Evolutionary conservation across 345 rosid genomes (phyloP).

Genomic region (Boechera stricta): DNA sequence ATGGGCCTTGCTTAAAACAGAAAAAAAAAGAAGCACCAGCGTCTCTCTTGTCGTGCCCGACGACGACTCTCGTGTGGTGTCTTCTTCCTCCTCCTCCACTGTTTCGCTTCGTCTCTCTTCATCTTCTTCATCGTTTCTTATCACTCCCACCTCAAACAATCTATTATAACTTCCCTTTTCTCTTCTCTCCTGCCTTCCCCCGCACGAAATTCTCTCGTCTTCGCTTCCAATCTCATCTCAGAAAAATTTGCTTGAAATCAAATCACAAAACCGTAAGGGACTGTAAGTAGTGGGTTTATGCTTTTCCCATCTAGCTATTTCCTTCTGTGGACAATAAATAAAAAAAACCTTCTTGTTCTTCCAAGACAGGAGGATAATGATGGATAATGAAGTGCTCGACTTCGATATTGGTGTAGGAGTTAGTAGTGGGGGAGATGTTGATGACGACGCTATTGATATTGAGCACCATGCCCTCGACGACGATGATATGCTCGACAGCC

Average conservation of each 20-base stretch:
- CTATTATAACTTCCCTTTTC: background rate
- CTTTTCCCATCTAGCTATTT: background rate
- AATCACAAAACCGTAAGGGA: background rate
- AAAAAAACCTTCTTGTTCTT: background rate
- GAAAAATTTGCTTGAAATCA: background rate
- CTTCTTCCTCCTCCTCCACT: background rate
- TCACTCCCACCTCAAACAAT: background rate
- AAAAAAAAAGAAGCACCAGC: background rate
- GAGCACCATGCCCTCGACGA: slow-evolving; percentile 44
- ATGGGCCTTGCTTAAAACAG: background rate
- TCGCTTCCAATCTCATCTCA: slow-evolving; percentile 1
- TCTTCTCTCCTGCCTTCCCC: background rate
- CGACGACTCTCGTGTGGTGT: background rate
- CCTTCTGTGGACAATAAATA: background rate
- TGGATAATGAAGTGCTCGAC: slow-evolving; percentile 53
- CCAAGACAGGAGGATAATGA: background rate
- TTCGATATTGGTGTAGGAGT: slow-evolving; percentile 55
- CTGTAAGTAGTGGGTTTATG: slow-evolving; percentile 18
- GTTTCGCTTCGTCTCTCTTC: background rate
- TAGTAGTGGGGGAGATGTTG: slow-evolving; percentile 49
- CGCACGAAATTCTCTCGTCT: background rate
- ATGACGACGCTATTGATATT: slow-evolving; percentile 51
- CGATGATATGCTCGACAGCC: slow-evolving; percentile 54
- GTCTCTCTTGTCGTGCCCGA: background rate
- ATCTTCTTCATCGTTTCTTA: background rate